Conservation (phyloP, 2,329 filamentous ascomycete genomes). For the Botrytis paeoniae region DNA sequence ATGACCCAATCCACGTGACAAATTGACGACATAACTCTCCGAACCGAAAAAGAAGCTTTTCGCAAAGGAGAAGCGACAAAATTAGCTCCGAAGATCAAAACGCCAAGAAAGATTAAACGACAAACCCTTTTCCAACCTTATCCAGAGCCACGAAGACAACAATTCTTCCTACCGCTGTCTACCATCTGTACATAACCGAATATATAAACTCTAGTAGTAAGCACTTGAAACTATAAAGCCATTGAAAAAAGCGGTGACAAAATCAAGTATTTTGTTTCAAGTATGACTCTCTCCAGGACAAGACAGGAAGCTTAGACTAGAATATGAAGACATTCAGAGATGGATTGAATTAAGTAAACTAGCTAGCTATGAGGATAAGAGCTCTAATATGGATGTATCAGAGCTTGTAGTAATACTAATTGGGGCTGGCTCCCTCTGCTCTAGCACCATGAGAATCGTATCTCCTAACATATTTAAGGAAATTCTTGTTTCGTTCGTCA, state of each 20-base stretch:
- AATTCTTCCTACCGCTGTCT: background rate
- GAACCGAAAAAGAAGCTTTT: background rate
- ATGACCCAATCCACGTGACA: background rate
- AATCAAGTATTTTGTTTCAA: background rate
- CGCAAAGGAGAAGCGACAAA: background rate
- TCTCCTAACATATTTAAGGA: too few species aligned
- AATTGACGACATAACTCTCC: background rate
- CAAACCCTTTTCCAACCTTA: background rate
- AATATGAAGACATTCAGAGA: too few species aligned
- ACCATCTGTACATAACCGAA: background rate
- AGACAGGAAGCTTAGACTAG: too few species aligned
- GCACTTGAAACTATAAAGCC: background rate
- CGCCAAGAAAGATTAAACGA: background rate
- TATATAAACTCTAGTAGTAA: background rate
- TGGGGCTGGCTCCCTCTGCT: too few species aligned
- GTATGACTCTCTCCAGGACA: too few species aligned
- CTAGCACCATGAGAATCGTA: too few species aligned
- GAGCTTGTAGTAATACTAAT: too few species aligned
- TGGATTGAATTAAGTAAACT: too few species aligned
- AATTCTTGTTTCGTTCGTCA: background rate
- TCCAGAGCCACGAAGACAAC: accelerated
- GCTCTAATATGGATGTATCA: too few species aligned
- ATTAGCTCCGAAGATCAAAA: background rate
- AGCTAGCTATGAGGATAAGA: too few species aligned
- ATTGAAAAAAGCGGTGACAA: background rate